phyloP scores from a whole-genome alignment of 2,329 filamentous ascomycete species.

The Zymoseptoria tritici region DNA sequence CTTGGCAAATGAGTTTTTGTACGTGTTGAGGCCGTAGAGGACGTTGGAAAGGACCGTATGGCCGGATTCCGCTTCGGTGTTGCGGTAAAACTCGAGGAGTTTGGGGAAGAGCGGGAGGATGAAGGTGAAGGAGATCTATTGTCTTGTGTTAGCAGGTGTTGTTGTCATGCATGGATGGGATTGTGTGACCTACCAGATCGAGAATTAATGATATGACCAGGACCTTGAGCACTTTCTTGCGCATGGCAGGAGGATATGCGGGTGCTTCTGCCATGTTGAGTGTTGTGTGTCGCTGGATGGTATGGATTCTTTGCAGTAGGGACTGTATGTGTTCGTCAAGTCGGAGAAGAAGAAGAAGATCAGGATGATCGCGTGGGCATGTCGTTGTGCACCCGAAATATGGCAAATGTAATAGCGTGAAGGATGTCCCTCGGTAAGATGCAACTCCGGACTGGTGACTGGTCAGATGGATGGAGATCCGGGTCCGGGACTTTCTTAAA shows the following conservation, averaged over 20 bases:
- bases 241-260: conserved; percentile 1
- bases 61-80: conserved; percentile 57
- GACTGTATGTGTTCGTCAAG: background rate
- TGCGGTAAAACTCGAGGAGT: conserved; percentile 91
- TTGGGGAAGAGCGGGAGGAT: conserved; percentile 94
- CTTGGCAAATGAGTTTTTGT: conserved; percentile 86
- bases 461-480: background rate
- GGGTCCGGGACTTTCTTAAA: no score
- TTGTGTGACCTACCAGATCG: conserved; percentile 16
- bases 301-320: background rate
- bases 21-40: conserved; percentile 77
- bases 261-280: background rate
- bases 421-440: background rate
- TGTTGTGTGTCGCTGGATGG: background rate
- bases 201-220: conserved; percentile 19
- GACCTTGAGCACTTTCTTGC: conserved; percentile 19
- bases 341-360: background rate
- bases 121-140: conserved; percentile 97
- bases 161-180: background rate
- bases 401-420: no score
- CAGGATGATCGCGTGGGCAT: background rate
- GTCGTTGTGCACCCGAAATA: no score
- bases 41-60: conserved; percentile 69
- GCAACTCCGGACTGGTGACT: background rate
- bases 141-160: background rate